Base-by-base conservation (phyloP, 1,284 basidiomycete species). In the Fomitopsis betulina region DNA sequence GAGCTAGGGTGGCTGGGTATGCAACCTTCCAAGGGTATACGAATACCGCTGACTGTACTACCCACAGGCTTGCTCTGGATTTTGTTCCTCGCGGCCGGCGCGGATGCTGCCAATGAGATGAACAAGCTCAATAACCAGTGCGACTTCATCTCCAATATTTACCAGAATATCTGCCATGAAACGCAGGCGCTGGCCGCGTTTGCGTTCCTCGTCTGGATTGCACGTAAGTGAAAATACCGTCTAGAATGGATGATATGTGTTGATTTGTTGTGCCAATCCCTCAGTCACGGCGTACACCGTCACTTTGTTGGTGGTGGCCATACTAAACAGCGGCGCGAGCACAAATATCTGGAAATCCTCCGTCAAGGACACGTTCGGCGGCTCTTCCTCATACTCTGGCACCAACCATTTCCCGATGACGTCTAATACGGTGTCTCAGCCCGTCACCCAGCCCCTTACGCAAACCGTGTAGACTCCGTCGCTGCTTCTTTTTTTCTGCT, bases 1-100 rank as follows among this genome's bases (percentile, higher is more conserved):
- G 70, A 71, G 60, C 62, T 71, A 10, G 50, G 32, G 55, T 68
- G 66, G 66, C 60, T 70, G 6, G 62, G 69, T 71, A 38, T 42
- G 67, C 62, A 38, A 5, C 19, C 38, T 15, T n/a, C 2, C 35
- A 7, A 15, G 25, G 7, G 12, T 13, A 9, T 21, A 9, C 15
- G 17, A 17, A 13, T 37, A 6, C 25, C n/a, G 15, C 40, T 39
- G 2, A 37, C 42, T 9, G 23, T 37, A 12, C 35, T 10, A 9
- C 3, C 13, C 33, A 13, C 43, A 65, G 65, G 51, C 12, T 37
- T 65, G 42, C 60, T 67, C 30, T 64, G 63, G 62, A 57, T 67
- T 23, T 56, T 67, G 23, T 65, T 58, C 60, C 33, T 67, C 39
- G 61, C 63, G 12, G 52, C 62, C n/a, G 65, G 47, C 33, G 65